Evolutionary conservation across 148 eudicot species (phyloP), one percentile per base, ranked within the genome.

Genomic region (Rhododendron williamsianum): DNA sequence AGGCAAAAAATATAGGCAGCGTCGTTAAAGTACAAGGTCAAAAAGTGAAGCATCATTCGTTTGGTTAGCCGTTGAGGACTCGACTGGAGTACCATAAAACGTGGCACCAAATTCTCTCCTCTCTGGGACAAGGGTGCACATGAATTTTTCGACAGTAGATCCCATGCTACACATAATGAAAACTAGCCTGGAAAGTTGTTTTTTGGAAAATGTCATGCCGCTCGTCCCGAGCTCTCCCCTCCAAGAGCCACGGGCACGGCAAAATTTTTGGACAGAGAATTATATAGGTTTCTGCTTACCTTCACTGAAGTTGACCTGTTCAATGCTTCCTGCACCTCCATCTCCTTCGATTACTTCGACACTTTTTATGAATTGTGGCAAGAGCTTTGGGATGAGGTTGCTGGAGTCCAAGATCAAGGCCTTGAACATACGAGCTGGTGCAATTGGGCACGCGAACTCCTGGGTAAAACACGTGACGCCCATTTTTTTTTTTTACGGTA

Each of bases 301-400:
- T 76, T 88, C 85, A 6, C 86, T 72, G 85, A 90, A 88, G 71
- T 85, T 90, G 77, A 90, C 81, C 77, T 88, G 90, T 71, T 87
- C 85, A 73, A 90, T 88, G 85, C 81, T 85, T 87, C 91, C 91
- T 13, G 84, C 84, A 23, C 85, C 86, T 63, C 90, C 92, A 54
- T 88, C 81, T 51, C 92, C 92, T 81, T 88, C 67, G 0, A 90
- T 10, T 9, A 83, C 13, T 1, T 85, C 81, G 19, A 89, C 85
- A 63, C 85, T 90, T 36, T 85, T 84, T 25, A 90, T 84, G 76
- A 71, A 85, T 52, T 87, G 86, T 2, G 89, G 88, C n/a, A 86
- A 10, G 60, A 88, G 85, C 71, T 88, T 86, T 0, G 91, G 91
- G 11, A 86, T 4, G 0, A 90, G 54, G 74, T 63, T 78, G 72